phyloP scores from a whole-genome alignment of 345 rosid genomes.

The Moricandia arvensis region DNA sequence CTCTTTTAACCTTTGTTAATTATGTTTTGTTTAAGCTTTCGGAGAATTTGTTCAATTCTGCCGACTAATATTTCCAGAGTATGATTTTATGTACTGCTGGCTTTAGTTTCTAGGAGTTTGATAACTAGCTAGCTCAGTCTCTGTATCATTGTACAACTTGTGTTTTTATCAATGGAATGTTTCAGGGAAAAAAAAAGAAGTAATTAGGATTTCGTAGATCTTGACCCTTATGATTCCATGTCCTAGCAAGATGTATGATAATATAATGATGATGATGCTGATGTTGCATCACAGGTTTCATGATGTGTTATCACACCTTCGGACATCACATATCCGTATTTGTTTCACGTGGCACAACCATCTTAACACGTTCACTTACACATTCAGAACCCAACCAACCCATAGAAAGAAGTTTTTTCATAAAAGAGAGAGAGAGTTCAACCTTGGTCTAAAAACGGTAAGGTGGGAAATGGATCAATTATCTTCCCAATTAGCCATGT shows the following conservation, averaged over 20 bases:
- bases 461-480: not conserved
- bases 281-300: constrained; percentile 10
- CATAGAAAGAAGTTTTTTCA: not conserved
- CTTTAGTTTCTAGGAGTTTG: too few relatives aligned
- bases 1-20: too few relatives aligned
- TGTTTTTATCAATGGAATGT: too few relatives aligned
- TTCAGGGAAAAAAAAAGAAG: too few relatives aligned
- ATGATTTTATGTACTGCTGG: too few relatives aligned
- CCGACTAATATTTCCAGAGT: too few relatives aligned
- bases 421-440: not conserved
- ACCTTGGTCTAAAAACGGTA: not conserved
- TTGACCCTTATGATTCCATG: constrained; percentile 1
- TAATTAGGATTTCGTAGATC: not conserved
- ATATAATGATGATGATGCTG: not conserved
- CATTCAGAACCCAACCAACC: not conserved
- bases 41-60: too few relatives aligned
- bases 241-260: not conserved
- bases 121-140: too few relatives aligned
- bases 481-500: not conserved
- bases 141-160: too few relatives aligned
- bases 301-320: constrained; percentile 9
- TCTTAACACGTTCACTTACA: not conserved
- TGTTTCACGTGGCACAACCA: constrained; percentile 5
- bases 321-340: not conserved
- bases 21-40: too few relatives aligned